Percentiles rank a stretch among this genome's conserved stretches.
Conservation (phyloP, 768 basidiomycete genomes). For the Amanita rubescens region DNA sequence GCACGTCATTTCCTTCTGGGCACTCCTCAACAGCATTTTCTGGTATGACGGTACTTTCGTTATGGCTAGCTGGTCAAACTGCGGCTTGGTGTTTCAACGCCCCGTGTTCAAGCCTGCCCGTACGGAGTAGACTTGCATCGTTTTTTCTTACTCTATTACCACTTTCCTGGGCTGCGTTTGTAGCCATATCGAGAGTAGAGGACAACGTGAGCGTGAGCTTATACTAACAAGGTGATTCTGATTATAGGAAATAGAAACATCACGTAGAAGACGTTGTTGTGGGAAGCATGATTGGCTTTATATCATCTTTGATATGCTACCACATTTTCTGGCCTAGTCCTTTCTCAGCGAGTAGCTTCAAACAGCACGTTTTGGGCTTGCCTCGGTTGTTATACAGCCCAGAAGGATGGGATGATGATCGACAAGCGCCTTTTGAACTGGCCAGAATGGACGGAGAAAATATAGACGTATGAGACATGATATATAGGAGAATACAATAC, state of each 20-base stretch:
- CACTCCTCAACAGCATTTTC: constrained; percentile 62
- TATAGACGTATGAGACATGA: constrained; percentile 25
- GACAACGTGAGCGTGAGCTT: constrained; percentile 47
- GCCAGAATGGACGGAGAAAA: constrained; percentile 35
- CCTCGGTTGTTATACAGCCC: constrained; percentile 37
- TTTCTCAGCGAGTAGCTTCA: constrained; percentile 35
- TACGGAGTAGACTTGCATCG: constrained; percentile 38
- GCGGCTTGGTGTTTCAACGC: constrained; percentile 47
- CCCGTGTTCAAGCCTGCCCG: constrained; percentile 27
- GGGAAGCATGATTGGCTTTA: constrained; percentile 50
- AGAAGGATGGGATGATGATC: constrained; percentile 15
- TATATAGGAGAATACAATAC: constrained; percentile 7
- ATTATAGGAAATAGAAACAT: constrained; percentile 37
- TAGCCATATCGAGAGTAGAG: constrained; percentile 54
- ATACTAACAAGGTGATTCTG: neutral
- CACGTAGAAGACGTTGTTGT: constrained; percentile 65
- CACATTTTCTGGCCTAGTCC: constrained; percentile 63
- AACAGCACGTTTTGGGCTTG: constrained; percentile 20
- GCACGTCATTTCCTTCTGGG: constrained; percentile 62
- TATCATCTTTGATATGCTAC: constrained; percentile 43
- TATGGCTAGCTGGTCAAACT: constrained; percentile 60
- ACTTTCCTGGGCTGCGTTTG: constrained; percentile 49
- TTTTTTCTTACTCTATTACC: constrained; percentile 45
- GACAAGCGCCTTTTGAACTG: constrained; percentile 35
- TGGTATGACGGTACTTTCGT: constrained; percentile 55